Conservation (phyloP, 352 stramenopile species). For the Peronosclerospora sorghi region DNA sequence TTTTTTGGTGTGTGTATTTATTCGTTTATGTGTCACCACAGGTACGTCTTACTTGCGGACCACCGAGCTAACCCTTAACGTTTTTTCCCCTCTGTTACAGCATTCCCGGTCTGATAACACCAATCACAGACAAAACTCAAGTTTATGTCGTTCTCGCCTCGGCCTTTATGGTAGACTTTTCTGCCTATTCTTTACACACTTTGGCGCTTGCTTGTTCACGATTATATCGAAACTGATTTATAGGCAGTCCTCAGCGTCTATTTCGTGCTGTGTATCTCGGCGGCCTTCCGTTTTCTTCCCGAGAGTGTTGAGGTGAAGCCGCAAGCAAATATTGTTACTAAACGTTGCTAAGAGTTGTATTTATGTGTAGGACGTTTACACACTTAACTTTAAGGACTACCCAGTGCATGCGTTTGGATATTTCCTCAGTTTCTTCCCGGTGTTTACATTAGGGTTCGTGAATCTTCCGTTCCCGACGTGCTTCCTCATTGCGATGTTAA, state of each 20-base stretch:
- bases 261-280: slow-evolving; percentile 62
- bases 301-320: slow-evolving; percentile 62
- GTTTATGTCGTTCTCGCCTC: slow-evolving; percentile 47
- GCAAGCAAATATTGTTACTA: slow-evolving; percentile 7
- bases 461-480: background rate
- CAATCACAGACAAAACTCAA: slow-evolving; percentile 74
- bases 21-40: slow-evolving; percentile 88
- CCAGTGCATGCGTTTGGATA: slow-evolving; percentile 68
- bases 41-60: slow-evolving; percentile 17
- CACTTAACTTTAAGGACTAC: slow-evolving; percentile 83
- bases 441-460: slow-evolving; percentile 72
- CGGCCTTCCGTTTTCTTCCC: slow-evolving; percentile 70
- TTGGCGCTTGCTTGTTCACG: background rate
- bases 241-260: slow-evolving; percentile 75
- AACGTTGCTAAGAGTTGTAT: slow-evolving; percentile 8
- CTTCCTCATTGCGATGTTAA: slow-evolving; percentile 4
- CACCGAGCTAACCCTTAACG: background rate
- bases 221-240: background rate
- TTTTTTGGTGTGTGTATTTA: slow-evolving; percentile 86
- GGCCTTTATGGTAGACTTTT: slow-evolving; percentile 51
- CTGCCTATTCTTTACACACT: background rate
- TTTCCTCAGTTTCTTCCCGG: slow-evolving; percentile 80
- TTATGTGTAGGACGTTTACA: slow-evolving; percentile 74
- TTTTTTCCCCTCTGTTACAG: slow-evolving; percentile 15
- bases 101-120: slow-evolving; percentile 70